phyloP scores from a whole-genome alignment of 2,329 filamentous ascomycete genomes.

The Stachybotrys elegans region DNA sequence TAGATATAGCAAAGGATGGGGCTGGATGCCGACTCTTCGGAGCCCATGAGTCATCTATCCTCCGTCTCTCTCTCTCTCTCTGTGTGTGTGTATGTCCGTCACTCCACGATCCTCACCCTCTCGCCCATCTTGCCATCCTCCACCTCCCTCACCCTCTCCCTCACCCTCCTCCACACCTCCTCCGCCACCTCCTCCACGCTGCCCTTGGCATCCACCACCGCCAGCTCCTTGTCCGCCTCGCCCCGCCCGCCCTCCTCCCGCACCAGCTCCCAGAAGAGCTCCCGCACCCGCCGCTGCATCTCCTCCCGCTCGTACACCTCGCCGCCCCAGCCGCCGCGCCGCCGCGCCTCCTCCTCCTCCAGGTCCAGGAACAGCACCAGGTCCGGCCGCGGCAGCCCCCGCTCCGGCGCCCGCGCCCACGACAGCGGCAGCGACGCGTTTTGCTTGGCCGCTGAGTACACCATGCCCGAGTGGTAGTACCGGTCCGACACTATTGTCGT shows the following conservation, averaged over 20 bases:
- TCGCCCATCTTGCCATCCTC: slow-evolving; percentile 44
- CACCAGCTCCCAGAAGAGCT: slow-evolving; percentile 61
- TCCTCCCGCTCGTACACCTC: slow-evolving; percentile 84
- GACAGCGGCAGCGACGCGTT: slow-evolving; percentile 63
- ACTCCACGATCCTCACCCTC: slow-evolving; percentile 36
- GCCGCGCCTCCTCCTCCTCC: slow-evolving; percentile 63
- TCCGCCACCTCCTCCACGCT: slow-evolving; percentile 52
- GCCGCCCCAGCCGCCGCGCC: slow-evolving; percentile 78
- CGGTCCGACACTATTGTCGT: slow-evolving; percentile 80
- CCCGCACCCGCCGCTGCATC: slow-evolving; percentile 75
- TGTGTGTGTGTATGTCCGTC: too few species aligned
- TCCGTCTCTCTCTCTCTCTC: too few species aligned
- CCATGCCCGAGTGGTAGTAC: slow-evolving; percentile 91
- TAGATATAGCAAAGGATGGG: too few species aligned
- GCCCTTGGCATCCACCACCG: slow-evolving; percentile 49
- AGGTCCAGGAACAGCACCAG: slow-evolving; percentile 84
- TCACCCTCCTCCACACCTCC: slow-evolving; percentile 49
- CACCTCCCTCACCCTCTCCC: slow-evolving; percentile 40
- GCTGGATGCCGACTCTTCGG: too few species aligned
- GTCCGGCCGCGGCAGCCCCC: slow-evolving; percentile 83
- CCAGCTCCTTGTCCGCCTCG: slow-evolving; percentile 49
- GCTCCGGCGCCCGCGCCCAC: slow-evolving; percentile 82
- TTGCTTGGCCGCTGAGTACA: slow-evolving; percentile 86
- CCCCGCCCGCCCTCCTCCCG: slow-evolving; percentile 39
- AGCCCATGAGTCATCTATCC: too few species aligned